A percentile compares a stretch with the other conserved stretches of the same genome.
Conservation (phyloP, 2,329 filamentous ascomycete species). For the Penicillium sp. region DNA sequence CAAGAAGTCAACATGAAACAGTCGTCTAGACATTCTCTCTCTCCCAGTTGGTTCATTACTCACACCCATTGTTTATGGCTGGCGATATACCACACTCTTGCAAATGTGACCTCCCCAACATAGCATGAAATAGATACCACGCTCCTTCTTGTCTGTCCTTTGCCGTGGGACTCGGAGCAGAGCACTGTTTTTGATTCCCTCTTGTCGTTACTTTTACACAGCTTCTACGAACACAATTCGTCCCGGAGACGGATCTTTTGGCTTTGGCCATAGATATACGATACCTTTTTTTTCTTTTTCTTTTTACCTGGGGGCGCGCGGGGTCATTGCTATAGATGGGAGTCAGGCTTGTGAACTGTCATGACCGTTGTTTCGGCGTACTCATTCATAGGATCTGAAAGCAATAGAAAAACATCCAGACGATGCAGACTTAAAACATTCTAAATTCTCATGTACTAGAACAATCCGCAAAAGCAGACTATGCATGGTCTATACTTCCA, state of each 20-base stretch:
- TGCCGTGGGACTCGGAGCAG: conserved; percentile 5
- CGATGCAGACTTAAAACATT: not conserved
- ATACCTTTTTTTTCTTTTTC: not conserved
- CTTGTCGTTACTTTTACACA: conserved; percentile 1
- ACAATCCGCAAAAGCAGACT: not conserved
- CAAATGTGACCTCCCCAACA: not conserved
- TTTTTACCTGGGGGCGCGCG: conserved; percentile 1
- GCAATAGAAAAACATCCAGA: conserved; percentile 11
- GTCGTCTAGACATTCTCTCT: conserved; percentile 3
- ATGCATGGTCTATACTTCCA: conserved; percentile 2
- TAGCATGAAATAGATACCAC: conserved; percentile 7
- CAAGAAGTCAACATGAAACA: conserved; percentile 31
- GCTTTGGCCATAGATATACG: conserved; percentile 13
- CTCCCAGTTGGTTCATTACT: not conserved
- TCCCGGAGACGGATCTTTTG: conserved; percentile 8
- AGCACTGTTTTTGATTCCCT: conserved; percentile 3
- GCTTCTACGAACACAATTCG: not conserved
- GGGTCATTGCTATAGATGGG: conserved; percentile 20
- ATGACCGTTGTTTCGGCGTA: conserved; percentile 14
- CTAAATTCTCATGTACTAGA: not conserved
- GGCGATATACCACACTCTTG: not conserved
- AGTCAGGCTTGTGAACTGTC: conserved; percentile 2
- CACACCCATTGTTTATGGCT: not conserved
- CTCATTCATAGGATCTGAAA: conserved; percentile 13
- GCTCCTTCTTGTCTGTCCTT: not conserved